phyloP scores from a whole-genome alignment of 805 yeast species.

The Ogataea ramenticola region DNA sequence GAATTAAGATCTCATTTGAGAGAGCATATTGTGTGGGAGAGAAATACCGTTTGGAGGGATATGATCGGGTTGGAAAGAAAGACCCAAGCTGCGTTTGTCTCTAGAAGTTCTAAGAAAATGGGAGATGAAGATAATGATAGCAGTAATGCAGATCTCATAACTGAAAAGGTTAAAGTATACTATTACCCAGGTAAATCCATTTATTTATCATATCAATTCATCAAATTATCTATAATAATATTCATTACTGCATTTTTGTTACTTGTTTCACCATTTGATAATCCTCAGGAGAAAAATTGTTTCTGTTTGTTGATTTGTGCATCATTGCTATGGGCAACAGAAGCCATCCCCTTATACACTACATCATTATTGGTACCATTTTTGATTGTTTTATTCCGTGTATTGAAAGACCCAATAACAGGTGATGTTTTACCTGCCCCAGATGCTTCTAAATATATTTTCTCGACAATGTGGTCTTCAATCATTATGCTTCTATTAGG shows the following conservation, averaged over 20 bases:
- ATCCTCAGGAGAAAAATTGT: slow-evolving; percentile 65
- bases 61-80: slow-evolving; percentile 87
- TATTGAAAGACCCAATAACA: slow-evolving; percentile 49
- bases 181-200: slow-evolving; percentile 24
- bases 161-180: slow-evolving; percentile 15
- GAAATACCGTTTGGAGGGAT: slow-evolving; percentile 97
- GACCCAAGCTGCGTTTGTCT: slow-evolving; percentile 60
- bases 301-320: slow-evolving; percentile 77
- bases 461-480: slow-evolving; percentile 91
- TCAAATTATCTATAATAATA: slow-evolving; percentile 41
- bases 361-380: slow-evolving; percentile 83
- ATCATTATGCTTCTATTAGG: slow-evolving; percentile 86
- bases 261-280: slow-evolving; percentile 50
- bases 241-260: slow-evolving; percentile 42
- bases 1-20: slow-evolving; percentile 53
- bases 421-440: slow-evolving; percentile 49
- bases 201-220: slow-evolving; percentile 27
- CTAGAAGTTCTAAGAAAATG: slow-evolving; percentile 21
- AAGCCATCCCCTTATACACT: slow-evolving; percentile 84
- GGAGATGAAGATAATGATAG: slow-evolving; percentile 11
- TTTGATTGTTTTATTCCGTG: slow-evolving; percentile 64
- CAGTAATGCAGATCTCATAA: slow-evolving; percentile 3
- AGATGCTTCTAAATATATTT: slow-evolving; percentile 71
- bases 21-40: slow-evolving; percentile 95
- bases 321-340: slow-evolving; percentile 93